phyloP scores from a whole-genome alignment of 2,329 filamentous ascomycete genomes.

The Ophiostoma quercus region DNA sequence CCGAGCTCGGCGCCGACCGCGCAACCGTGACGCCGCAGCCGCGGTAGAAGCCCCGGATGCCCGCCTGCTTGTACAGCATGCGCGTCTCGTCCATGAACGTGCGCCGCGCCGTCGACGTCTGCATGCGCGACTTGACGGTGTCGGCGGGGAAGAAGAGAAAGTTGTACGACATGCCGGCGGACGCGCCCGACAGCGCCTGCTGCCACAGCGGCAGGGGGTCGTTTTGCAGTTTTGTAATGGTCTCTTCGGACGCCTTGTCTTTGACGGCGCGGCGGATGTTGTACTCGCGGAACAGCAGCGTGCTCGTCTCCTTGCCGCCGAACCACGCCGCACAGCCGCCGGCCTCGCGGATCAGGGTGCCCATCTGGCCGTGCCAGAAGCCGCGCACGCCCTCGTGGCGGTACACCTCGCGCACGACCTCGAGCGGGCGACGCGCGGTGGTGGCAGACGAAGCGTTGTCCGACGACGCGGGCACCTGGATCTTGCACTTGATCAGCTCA shows the following conservation, averaged over 20 bases:
- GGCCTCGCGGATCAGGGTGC: slow-evolving; percentile 88
- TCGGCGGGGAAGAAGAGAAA: slow-evolving; percentile 97
- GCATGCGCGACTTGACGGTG: slow-evolving; percentile 95
- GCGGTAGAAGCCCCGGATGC: slow-evolving; percentile 79
- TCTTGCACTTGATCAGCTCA: slow-evolving; percentile 96
- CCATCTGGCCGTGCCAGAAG: slow-evolving; percentile 93
- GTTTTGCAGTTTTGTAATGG: slow-evolving; percentile 40
- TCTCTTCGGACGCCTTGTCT: slow-evolving; percentile 28
- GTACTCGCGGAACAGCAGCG: slow-evolving; percentile 60
- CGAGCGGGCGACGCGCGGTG: slow-evolving; percentile 49
- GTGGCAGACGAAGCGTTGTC: slow-evolving; percentile 47
- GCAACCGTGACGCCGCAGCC: slow-evolving; percentile 91
- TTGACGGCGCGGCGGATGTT: slow-evolving; percentile 42
- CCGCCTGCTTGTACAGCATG: slow-evolving; percentile 75
- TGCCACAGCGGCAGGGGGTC: slow-evolving; percentile 71
- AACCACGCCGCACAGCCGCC: slow-evolving; percentile 96
- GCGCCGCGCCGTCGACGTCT: slow-evolving; percentile 64
- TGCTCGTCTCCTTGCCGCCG: slow-evolving; percentile 77
- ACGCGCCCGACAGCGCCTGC: slow-evolving; percentile 79
- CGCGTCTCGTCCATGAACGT: slow-evolving; percentile 69
- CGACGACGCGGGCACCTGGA: slow-evolving; percentile 51
- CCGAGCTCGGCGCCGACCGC: slow-evolving; percentile 88
- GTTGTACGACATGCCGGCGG: slow-evolving; percentile 90
- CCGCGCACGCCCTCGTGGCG: slow-evolving; percentile 74
- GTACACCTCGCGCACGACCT: slow-evolving; percentile 74